Percentiles rank a stretch among this genome's conserved stretches.
Evolutionary conservation across 768 basidiomycete genomes (phyloP).

Genomic region (Leccinellum albellum): DNA sequence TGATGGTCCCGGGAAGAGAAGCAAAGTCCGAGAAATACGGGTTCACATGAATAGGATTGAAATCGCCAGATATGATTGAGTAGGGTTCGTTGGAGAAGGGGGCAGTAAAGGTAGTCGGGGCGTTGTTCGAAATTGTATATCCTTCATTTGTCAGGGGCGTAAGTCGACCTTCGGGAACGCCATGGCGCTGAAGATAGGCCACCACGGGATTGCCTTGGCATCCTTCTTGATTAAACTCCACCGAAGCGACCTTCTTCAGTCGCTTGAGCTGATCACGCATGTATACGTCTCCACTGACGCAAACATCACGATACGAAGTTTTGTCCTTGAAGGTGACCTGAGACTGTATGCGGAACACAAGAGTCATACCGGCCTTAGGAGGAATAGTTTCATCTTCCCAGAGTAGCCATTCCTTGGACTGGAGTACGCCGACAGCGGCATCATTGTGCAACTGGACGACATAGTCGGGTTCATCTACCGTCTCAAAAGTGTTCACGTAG

Average conservation of each 20-base stretch:
- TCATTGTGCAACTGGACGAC: conserved; percentile 69
- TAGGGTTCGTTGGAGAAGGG: conserved; percentile 95
- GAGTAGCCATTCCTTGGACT: conserved; percentile 97
- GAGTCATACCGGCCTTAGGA: conserved; percentile 71
- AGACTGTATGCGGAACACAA: conserved; percentile 88
- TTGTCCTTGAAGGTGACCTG: conserved; percentile 91
- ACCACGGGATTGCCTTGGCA: conserved; percentile 91
- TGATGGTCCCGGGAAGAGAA: conserved; percentile 91
- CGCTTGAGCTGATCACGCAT: conserved; percentile 85
- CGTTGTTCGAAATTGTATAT: conserved; percentile 72
- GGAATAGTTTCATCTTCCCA: conserved; percentile 85
- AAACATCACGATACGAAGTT: conserved; percentile 73
- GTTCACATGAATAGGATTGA: conserved; percentile 98
- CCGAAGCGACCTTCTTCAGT: conserved; percentile 82
- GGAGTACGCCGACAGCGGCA: conserved; percentile 83
- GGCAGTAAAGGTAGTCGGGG: conserved; percentile 67
- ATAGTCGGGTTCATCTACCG: conserved; percentile 86
- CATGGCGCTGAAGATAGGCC: conserved; percentile 90
- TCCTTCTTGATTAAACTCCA: conserved; percentile 84
- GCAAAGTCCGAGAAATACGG: conserved; percentile 97
- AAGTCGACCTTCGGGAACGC: conserved; percentile 69
- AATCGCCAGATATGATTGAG: conserved; percentile 94
- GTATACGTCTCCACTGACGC: conserved; percentile 82
- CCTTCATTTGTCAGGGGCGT: conserved; percentile 81
- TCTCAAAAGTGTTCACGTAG: conserved; percentile 95